Evolutionary conservation across 805 yeast species (phyloP).

Genomic region (Ogataea naganishii): DNA sequence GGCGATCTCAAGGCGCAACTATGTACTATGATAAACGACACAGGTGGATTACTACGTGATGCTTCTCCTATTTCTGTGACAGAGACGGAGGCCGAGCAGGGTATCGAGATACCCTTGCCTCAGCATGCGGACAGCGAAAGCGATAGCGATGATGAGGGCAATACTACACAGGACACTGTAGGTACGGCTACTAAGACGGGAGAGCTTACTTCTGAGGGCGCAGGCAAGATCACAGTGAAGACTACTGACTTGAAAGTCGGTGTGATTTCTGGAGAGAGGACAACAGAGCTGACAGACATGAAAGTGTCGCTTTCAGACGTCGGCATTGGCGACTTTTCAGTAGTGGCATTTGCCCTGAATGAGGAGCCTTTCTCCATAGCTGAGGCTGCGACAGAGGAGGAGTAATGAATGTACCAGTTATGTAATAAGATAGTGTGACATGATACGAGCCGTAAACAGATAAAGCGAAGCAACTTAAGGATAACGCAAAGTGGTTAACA

Average conservation of each 20-base stretch:
- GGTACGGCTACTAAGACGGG: background rate
- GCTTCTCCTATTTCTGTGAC: constrained; percentile 16
- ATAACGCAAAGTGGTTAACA: constrained; percentile 9
- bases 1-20: constrained; percentile 22
- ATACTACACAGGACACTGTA: constrained; percentile 14
- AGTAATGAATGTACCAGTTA: constrained; percentile 2
- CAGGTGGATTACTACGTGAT: constrained; percentile 38
- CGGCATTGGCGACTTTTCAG: background rate
- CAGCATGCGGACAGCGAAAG: constrained; percentile 21
- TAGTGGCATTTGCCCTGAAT: constrained; percentile 1
- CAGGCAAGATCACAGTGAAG: background rate
- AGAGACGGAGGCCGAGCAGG: constrained; percentile 22
- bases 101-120: constrained; percentile 32
- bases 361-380: background rate
- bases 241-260: constrained; percentile 12
- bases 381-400: background rate
- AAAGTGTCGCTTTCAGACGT: constrained; percentile 7
- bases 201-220: constrained; percentile 1
- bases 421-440: background rate
- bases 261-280: constrained; percentile 6
- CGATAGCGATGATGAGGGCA: constrained; percentile 25
- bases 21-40: constrained; percentile 28
- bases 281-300: constrained; percentile 11
- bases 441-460: background rate
- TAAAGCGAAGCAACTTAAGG: constrained; percentile 2